Conservation (phyloP, 2,329 filamentous ascomycete species). For the Didymella exigua region DNA sequence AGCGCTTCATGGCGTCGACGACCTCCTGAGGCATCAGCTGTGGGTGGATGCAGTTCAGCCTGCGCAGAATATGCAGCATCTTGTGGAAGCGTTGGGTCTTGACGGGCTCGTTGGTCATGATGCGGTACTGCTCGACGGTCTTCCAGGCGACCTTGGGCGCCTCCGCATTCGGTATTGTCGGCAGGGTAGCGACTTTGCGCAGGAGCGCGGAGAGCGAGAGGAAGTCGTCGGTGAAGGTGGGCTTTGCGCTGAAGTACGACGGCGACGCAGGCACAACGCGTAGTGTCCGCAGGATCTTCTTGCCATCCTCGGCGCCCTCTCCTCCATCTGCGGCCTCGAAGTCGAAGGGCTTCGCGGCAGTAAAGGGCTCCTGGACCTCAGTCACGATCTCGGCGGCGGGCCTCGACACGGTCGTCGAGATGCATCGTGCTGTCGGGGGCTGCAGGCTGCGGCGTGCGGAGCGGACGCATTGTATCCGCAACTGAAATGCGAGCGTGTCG, state of each 20-base stretch:
- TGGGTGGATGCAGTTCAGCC: conserved; percentile 85
- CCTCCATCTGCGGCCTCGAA: conserved; percentile 35
- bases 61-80: conserved; percentile 75
- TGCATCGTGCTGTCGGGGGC: conserved; percentile 34
- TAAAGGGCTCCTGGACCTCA: conserved; percentile 39
- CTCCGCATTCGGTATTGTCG: conserved; percentile 67
- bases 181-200: conserved; percentile 74
- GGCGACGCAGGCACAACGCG: conserved; percentile 83
- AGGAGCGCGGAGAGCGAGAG: conserved; percentile 74
- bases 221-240: conserved; percentile 83
- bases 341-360: conserved; percentile 54
- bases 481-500: conserved; percentile 27
- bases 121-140: conserved; percentile 75
- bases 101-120: conserved; percentile 54
- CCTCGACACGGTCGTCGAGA: conserved; percentile 40
- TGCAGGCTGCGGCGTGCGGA: conserved; percentile 29
- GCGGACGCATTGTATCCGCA: conserved; percentile 31
- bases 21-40: conserved; percentile 75
- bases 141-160: conserved; percentile 81
- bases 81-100: conserved; percentile 74
- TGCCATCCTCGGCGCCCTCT: conserved; percentile 11
- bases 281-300: conserved; percentile 47
- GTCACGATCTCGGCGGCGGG: conserved; percentile 29
- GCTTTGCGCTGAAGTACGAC: conserved; percentile 92
- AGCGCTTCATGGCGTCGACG: conserved; percentile 66